Conservation (phyloP, 2,329 filamentous ascomycete genomes). For the Capronia epimyces region DNA sequence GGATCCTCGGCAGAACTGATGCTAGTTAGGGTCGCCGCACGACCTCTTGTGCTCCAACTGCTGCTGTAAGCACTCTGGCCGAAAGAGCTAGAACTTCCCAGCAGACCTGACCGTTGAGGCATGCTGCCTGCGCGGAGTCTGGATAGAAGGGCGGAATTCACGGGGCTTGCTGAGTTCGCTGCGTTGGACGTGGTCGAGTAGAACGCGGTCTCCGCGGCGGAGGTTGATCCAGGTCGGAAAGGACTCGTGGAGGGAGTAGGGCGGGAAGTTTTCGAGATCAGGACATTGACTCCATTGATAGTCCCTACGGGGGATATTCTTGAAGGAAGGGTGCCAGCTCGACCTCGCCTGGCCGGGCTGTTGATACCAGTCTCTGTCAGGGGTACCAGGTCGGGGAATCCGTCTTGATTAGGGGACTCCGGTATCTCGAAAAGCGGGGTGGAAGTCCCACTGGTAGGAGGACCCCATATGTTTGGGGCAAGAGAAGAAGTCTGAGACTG, state of each 20-base stretch:
- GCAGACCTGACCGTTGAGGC: constrained; percentile 75
- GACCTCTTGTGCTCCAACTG: constrained; percentile 78
- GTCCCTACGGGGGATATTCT: constrained; percentile 75
- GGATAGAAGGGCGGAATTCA: constrained; percentile 71
- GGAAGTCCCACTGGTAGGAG: constrained; percentile 91
- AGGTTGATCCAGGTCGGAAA: constrained; percentile 60
- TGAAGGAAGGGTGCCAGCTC: constrained; percentile 93
- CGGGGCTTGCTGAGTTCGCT: constrained; percentile 56
- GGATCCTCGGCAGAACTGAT: constrained; percentile 82
- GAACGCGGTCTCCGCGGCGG: constrained; percentile 35
- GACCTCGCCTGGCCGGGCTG: constrained; percentile 66
- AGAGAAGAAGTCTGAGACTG: constrained; percentile 86
- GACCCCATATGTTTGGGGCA: constrained; percentile 76
- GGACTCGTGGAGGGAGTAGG: constrained; percentile 82
- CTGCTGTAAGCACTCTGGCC: constrained; percentile 83
- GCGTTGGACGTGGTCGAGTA: constrained; percentile 39
- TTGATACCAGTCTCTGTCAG: constrained; percentile 62
- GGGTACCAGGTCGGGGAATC: constrained; percentile 82
- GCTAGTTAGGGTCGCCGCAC: constrained; percentile 83
- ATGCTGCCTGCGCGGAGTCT: constrained; percentile 87
- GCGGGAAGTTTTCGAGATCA: constrained; percentile 71
- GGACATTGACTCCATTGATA: constrained; percentile 51
- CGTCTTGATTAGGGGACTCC: constrained; percentile 86
- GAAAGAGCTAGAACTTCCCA: constrained; percentile 62
- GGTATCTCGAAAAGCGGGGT: constrained; percentile 95